A percentile compares a stretch with the other conserved stretches of the same genome.
Conservation (phyloP, 2,329 filamentous ascomycete genomes). For the Aspergillus nomiae region DNA sequence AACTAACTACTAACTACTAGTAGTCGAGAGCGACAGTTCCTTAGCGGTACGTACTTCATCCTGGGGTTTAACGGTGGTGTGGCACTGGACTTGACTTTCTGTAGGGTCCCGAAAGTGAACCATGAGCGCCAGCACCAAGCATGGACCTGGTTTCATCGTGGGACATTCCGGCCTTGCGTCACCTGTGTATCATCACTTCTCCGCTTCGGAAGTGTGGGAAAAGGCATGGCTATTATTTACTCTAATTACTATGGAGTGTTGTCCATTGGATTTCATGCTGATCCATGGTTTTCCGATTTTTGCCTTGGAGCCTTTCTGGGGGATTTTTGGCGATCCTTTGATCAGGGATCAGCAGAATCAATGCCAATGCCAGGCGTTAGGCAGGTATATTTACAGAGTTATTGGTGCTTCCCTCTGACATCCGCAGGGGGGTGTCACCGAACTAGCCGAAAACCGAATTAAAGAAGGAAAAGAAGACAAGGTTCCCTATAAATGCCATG, state of each 20-base stretch:
- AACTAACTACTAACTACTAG: background rate
- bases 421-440: background rate
- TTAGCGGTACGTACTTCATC: background rate
- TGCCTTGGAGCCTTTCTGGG: background rate
- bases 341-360: background rate
- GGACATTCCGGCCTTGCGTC: constrained; percentile 1
- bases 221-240: background rate
- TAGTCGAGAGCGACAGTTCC: background rate
- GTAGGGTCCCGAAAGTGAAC: background rate
- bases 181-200: background rate
- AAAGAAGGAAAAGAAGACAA: background rate
- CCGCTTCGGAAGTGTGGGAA: background rate
- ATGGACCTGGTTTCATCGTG: background rate
- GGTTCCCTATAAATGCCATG: background rate
- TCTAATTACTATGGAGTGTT: background rate
- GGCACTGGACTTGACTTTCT: background rate
- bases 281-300: background rate
- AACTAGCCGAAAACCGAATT: background rate
- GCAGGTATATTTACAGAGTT: background rate
- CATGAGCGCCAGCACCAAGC: background rate
- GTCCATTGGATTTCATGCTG: background rate
- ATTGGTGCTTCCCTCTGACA: background rate
- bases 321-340: background rate
- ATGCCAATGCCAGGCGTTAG: background rate
- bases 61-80: background rate